phyloP scores from a whole-genome alignment of 306 rosid genomes.

The Cicer cuneatum region DNA sequence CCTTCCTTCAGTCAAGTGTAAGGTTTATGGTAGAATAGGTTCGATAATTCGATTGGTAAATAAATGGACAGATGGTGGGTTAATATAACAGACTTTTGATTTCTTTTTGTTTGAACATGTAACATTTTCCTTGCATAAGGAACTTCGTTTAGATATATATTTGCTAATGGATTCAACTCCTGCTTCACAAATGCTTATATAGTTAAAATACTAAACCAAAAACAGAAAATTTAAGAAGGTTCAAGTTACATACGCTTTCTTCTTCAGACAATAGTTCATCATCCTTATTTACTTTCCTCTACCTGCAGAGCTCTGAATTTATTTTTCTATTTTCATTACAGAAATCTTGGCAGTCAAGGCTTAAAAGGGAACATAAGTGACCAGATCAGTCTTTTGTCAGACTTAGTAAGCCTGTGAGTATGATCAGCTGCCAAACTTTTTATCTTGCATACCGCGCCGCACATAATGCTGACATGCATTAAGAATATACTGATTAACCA shows the following conservation, averaged over 20 bases:
- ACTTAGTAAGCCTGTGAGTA: conserved; percentile 96
- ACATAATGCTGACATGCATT: conserved; percentile 5
- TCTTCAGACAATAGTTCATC: not conserved
- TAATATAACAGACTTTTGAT: not conserved
- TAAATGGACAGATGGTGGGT: not conserved
- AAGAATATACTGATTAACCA: not conserved
- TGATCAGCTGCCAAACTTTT: conserved; percentile 38
- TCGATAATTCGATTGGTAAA: not conserved
- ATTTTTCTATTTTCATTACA: conserved; percentile 49
- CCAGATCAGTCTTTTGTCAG: conserved; percentile 73
- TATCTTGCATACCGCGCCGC: not conserved
- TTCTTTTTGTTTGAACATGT: conserved; percentile 7
- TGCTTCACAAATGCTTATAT: not conserved
- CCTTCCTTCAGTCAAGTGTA: not conserved
- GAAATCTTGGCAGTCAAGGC: conserved; percentile 94
- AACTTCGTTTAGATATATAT: not conserved
- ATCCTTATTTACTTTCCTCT: conserved; percentile 18
- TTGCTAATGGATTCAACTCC: conserved; percentile 29
- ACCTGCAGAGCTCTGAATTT: not conserved
- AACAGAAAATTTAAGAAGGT: not conserved
- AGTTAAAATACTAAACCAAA: conserved; percentile 8
- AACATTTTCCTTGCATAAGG: conserved; percentile 24
- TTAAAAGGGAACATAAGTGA: conserved; percentile 86
- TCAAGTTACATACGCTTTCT: not conserved
- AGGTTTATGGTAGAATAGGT: not conserved